phyloP scores from a whole-genome alignment of 768 basidiomycete species.

The Neoboletus magnificus region DNA sequence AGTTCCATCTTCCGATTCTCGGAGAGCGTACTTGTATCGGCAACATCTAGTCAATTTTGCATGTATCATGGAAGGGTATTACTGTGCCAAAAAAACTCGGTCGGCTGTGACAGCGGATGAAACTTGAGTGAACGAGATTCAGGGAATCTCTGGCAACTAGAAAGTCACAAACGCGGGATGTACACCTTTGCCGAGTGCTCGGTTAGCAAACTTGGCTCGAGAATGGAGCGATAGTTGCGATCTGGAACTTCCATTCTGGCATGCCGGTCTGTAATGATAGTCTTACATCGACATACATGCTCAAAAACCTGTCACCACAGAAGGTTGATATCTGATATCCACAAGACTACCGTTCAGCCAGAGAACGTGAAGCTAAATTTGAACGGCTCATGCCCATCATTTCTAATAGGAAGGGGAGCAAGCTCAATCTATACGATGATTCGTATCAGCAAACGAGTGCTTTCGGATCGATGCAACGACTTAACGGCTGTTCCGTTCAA shows the following conservation, averaged over 20 bases:
- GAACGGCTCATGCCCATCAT: slow-evolving; percentile 4
- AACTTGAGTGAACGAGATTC: not conserved
- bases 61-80: not conserved
- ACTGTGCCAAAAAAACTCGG: not conserved
- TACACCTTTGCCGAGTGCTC: not conserved
- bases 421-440: slow-evolving; percentile 4
- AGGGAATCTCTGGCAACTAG: not conserved
- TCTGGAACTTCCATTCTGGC: not conserved
- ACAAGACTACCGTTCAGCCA: not conserved
- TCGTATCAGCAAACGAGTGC: not conserved
- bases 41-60: too few species aligned
- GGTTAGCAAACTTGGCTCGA: not conserved
- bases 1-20: too few species aligned
- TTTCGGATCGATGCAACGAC: not conserved
- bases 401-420: not conserved
- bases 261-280: not conserved
- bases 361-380: slow-evolving; percentile 6
- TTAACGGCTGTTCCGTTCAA: not conserved
- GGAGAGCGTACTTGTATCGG: too few species aligned
- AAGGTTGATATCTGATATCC: not conserved
- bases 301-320: not conserved
- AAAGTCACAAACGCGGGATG: too few species aligned
- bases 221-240: not conserved
- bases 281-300: not conserved
- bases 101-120: not conserved